Percentiles rank a stretch among this genome's conserved stretches.
Conservation (phyloP, 257 asterid species). For the Solanum tacnaense region DNA sequence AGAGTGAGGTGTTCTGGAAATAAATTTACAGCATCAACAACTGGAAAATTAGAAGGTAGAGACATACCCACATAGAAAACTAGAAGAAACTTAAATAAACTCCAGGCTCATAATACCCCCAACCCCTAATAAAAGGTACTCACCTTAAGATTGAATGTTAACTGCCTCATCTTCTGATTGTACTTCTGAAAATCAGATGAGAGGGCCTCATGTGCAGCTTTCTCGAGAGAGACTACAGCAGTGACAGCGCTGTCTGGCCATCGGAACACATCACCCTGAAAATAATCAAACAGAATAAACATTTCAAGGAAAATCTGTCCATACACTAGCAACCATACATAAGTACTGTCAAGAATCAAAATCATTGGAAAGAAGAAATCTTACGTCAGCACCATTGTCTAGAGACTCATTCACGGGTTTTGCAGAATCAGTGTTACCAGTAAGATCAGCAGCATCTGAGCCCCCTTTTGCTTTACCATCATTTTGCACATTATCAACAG, state of each 20-base stretch:
- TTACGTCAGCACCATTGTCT: constrained; percentile 27
- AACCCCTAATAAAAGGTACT: neutral
- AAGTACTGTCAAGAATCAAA: neutral
- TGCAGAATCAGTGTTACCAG: constrained; percentile 7
- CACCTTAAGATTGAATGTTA: constrained; percentile 68
- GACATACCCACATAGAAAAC: neutral
- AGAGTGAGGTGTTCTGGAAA: constrained; percentile 37
- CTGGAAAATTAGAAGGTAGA: neutral
- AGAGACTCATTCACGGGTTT: constrained; percentile 20
- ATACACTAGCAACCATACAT: neutral
- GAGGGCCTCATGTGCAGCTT: constrained; percentile 49
- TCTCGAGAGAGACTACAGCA: constrained; percentile 60
- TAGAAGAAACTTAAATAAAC: neutral
- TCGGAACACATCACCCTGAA: constrained; percentile 27
- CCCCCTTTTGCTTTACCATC: constrained; percentile 26
- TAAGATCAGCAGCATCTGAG: constrained; percentile 7
- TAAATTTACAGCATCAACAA: neutral
- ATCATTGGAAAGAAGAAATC: neutral
- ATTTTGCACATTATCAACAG: constrained; percentile 20
- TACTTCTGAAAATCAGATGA: constrained; percentile 57
- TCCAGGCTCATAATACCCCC: neutral
- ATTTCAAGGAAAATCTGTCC: neutral
- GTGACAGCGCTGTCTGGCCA: constrained; percentile 72
- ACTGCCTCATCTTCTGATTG: constrained; percentile 71
- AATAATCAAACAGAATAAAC: constrained; percentile 4